Evolutionary conservation across 768 basidiomycete species (phyloP), one percentile per base, ranked within the genome.

Genomic region (Rhizopogon rudus): DNA sequence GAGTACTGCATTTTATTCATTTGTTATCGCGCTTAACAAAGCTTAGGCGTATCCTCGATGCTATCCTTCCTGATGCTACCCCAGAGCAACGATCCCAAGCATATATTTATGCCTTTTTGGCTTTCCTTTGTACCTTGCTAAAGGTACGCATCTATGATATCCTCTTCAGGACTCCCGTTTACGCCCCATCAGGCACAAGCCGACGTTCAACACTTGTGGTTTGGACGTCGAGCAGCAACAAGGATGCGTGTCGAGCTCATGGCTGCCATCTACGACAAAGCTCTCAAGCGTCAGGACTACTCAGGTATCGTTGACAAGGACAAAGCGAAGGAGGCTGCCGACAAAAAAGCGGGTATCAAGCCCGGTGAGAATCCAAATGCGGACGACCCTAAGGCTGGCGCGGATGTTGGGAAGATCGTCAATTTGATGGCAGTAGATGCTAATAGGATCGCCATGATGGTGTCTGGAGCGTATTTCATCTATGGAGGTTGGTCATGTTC

Each of bases 381-480:
- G 51, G 72, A 73, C 56, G 75, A 89, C 31, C 81, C 84, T 1
- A 86, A 82, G 60, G 80, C 86, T 0, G 88, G 91, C 14, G 93
- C 93, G 7, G 89, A 93, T 65, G 77, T 89, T 12, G 93, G 93
- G 12, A 93, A 94, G 67, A 91, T 95, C 51, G 90, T 94, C 53
- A 91, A 92, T 60, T 71, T 94, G 37, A 95, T 95, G 91, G 84
- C 88, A 13, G 83, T 81, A 6, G 90, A 92, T 65, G 83, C 85
- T 2, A 87, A 84, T 63, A 72, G 77, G 75, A 69, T 87, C 54
- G 71, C 82, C 3, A 75, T 76, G 71, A 81, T 77, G 52, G 60
- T 75, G 6, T 80, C 86, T 0, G 79, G 76, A 2, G 65, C 77
- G 51, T 89, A 88, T 63, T 81, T 86, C 65, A 71, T 88, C 31